Evolutionary conservation across 2,329 filamentous ascomycete genomes (phyloP).

Genomic region (Colletotrichum melonis): DNA sequence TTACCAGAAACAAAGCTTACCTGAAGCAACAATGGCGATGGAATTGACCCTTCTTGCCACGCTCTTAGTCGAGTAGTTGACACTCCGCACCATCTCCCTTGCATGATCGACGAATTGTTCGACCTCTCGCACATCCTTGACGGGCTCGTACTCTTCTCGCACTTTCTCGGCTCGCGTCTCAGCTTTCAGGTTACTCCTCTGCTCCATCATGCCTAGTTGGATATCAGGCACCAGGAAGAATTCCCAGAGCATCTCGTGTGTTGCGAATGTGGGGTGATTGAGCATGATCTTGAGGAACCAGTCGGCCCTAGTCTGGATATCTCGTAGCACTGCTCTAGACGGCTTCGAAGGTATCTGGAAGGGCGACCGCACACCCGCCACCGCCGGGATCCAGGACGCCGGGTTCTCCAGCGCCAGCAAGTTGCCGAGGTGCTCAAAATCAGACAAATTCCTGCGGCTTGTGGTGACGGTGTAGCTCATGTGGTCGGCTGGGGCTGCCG

Average conservation of each 20-base stretch:
- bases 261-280: constrained; percentile 90
- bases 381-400: constrained; percentile 90
- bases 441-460: constrained; percentile 84
- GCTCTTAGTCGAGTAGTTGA: constrained; percentile 86
- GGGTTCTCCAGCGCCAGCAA: constrained; percentile 91
- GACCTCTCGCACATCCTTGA: constrained; percentile 86
- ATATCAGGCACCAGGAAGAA: constrained; percentile 98
- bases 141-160: constrained; percentile 86
- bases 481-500: constrained; percentile 84
- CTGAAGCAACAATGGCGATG: constrained; percentile 71
- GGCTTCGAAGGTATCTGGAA: constrained; percentile 95
- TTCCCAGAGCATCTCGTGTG: constrained; percentile 98
- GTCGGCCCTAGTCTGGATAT: constrained; percentile 88
- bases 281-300: constrained; percentile 89
- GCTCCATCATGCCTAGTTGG: constrained; percentile 88
- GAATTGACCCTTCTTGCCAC: constrained; percentile 84
- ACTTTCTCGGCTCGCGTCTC: constrained; percentile 86
- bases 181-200: constrained; percentile 88
- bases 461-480: constrained; percentile 94
- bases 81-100: constrained; percentile 85
- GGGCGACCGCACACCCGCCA: constrained; percentile 83
- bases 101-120: constrained; percentile 94
- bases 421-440: constrained; percentile 91
- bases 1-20: constrained; percentile 52
- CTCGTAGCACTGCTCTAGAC: constrained; percentile 85